phyloP scores from a whole-genome alignment of 495 filamentous ascomycete species.

The Penicillium canescens region DNA sequence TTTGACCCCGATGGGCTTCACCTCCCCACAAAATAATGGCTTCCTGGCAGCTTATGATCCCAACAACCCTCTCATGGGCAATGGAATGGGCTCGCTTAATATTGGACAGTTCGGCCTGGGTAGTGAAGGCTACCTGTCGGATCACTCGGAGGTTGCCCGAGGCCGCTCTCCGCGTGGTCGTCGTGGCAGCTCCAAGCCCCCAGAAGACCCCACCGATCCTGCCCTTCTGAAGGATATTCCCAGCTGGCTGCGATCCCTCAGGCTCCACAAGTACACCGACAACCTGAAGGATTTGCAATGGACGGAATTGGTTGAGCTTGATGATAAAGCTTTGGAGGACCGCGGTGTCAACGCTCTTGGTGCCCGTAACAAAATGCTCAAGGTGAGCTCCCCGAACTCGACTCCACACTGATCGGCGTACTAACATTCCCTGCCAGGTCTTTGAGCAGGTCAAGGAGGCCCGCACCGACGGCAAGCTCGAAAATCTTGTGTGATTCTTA shows the following conservation, averaged over 20 bases:
- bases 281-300: constrained; percentile 96
- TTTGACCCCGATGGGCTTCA: constrained; percentile 68
- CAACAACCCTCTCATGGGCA: constrained; percentile 69
- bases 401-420: constrained; percentile 12
- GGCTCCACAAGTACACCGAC: constrained; percentile 98
- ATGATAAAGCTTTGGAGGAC: constrained; percentile 91
- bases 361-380: constrained; percentile 96
- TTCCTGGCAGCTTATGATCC: constrained; percentile 89
- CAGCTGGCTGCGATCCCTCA: constrained; percentile 89
- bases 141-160: constrained; percentile 86
- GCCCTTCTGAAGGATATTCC: constrained; percentile 92
- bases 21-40: constrained; percentile 92
- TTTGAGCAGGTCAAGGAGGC: constrained; percentile 94
- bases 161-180: constrained; percentile 91
- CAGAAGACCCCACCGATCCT: constrained; percentile 94
- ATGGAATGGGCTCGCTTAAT: constrained; percentile 67
- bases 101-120: constrained; percentile 73
- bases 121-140: constrained; percentile 88
- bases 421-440: constrained; percentile 49
- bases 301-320: constrained; percentile 88
- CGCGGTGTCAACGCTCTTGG: constrained; percentile 94
- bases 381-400: constrained; percentile 54
- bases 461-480: constrained; percentile 67
- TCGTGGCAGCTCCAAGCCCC: constrained; percentile 93
- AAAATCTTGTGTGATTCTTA: constrained; percentile 28